phyloP scores from a whole-genome alignment of 768 basidiomycete genomes.

The Brasilioporus rufonigricans region DNA sequence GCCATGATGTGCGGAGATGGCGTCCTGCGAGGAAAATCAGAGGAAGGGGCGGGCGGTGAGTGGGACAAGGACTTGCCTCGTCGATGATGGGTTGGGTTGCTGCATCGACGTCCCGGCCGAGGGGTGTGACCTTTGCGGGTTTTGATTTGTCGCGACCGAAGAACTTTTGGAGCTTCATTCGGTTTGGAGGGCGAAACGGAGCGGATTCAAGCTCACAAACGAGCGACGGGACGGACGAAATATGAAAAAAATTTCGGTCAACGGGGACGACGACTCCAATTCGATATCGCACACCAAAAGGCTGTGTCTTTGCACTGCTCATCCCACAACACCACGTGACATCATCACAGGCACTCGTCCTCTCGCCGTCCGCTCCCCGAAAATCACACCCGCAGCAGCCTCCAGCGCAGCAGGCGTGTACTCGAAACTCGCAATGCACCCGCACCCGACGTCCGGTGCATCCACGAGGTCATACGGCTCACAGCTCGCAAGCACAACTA shows the following conservation, averaged over 20 bases:
- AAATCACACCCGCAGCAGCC: slow-evolving; percentile 41
- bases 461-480: slow-evolving; percentile 60
- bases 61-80: slow-evolving; percentile 18
- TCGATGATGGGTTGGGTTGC: slow-evolving; percentile 28
- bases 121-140: slow-evolving; percentile 29
- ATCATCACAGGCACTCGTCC: slow-evolving; percentile 17
- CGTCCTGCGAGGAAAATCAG: slow-evolving; percentile 17
- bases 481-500: slow-evolving; percentile 58
- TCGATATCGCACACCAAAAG: slow-evolving; percentile 17
- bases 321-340: slow-evolving; percentile 19
- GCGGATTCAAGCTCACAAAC: background rate
- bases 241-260: background rate
- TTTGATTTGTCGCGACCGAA: slow-evolving; percentile 53
- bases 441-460: slow-evolving; percentile 24
- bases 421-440: slow-evolving; percentile 57
- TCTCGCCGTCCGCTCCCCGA: slow-evolving; percentile 31
- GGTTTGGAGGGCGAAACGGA: no score
- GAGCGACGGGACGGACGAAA: background rate
- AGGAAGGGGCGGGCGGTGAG: no score
- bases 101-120: slow-evolving; percentile 22
- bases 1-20: slow-evolving; percentile 25
- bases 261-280: background rate
- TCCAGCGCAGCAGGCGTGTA: slow-evolving; percentile 52
- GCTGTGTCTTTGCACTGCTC: slow-evolving; percentile 20
- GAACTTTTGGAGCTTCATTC: slow-evolving; percentile 55